phyloP scores from a whole-genome alignment of 495 filamentous ascomycete genomes.

The Penicillium atrosanguineum region DNA sequence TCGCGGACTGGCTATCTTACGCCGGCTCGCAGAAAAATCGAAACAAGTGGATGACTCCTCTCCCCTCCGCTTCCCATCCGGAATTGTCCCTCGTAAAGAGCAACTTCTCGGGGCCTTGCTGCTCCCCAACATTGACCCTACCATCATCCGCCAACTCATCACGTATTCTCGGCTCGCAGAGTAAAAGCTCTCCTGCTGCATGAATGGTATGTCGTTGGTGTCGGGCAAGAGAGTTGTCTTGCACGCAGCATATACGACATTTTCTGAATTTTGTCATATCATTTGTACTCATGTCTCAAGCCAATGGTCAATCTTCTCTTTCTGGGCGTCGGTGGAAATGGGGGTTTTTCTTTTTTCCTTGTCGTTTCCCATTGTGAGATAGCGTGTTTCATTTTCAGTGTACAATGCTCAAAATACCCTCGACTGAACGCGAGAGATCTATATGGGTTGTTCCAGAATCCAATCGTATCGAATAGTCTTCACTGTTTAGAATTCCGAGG shows the following conservation, averaged over 20 bases:
- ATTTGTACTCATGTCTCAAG: constrained; percentile 35
- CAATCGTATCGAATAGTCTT: background rate
- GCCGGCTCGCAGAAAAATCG: constrained; percentile 68
- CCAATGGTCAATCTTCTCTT: constrained; percentile 15
- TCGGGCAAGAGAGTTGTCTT: constrained; percentile 9
- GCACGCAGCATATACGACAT: constrained; percentile 23
- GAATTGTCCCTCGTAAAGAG: constrained; percentile 66
- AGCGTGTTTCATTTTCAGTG: constrained; percentile 34
- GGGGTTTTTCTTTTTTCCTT: constrained; percentile 15
- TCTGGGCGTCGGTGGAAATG: constrained; percentile 25
- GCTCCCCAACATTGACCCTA: constrained; percentile 57
- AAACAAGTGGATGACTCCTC: constrained; percentile 55
- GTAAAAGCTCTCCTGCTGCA: constrained; percentile 8
- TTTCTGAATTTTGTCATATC: constrained; percentile 28
- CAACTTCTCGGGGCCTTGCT: constrained; percentile 66
- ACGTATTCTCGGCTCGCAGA: constrained; percentile 65
- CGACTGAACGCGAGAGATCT: constrained; percentile 30
- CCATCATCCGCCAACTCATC: constrained; percentile 69
- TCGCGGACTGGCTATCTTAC: constrained; percentile 67
- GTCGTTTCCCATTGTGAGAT: constrained; percentile 29
- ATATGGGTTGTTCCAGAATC: background rate
- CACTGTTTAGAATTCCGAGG: background rate
- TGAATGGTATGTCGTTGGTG: constrained; percentile 2
- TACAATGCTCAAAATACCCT: constrained; percentile 49
- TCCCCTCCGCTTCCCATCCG: constrained; percentile 52